phyloP scores from a whole-genome alignment of 768 basidiomycete genomes.

The Candolleomyces aberdarensis region DNA sequence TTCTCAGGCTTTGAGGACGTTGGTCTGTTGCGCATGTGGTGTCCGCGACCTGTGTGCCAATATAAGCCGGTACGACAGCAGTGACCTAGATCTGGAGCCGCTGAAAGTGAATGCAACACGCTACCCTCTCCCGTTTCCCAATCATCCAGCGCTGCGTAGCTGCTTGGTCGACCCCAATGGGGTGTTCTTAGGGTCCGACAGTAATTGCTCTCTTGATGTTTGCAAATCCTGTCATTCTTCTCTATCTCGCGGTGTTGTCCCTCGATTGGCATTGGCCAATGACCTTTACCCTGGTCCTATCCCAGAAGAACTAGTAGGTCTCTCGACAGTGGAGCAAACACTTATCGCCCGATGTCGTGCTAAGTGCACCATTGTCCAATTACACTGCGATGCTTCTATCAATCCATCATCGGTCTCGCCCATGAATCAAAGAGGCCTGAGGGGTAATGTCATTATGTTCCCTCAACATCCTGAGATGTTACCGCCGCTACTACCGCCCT shows the following conservation, averaged over 20 bases:
- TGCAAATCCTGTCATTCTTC: background rate
- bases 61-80: background rate
- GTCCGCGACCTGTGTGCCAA: background rate
- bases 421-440: background rate
- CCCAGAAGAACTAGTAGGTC: background rate
- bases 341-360: background rate
- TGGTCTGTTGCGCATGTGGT: background rate
- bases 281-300: background rate
- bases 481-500: background rate
- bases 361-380: background rate
- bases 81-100: background rate
- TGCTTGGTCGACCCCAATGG: background rate
- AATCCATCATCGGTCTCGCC: too few relatives aligned
- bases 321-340: background rate
- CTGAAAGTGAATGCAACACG: too few relatives aligned
- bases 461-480: background rate
- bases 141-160: too few relatives aligned
- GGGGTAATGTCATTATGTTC: background rate
- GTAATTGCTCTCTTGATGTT: background rate
- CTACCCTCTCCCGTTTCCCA: too few relatives aligned
- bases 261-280: background rate
- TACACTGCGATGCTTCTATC: background rate
- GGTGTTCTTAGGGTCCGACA: too few relatives aligned
- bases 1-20: background rate
- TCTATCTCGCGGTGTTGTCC: background rate